These are phyloP conservation scores for Cymbopogon citratus DNA, from an alignment of 176 grass and related monocot genomes.

Conservation along the genomic window DNA sequence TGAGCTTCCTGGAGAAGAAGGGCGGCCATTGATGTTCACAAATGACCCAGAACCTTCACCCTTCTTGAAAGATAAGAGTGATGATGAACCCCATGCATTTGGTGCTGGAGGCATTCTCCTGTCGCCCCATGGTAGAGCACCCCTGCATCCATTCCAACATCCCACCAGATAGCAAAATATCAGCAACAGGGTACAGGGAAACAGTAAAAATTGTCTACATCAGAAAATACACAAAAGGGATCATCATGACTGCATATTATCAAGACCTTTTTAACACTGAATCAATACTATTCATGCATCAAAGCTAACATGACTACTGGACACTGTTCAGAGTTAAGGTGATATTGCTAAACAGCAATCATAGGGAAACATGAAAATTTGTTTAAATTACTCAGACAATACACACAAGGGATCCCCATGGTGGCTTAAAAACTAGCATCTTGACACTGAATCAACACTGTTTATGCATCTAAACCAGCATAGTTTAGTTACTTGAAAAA, in stretches of 20 bases:
- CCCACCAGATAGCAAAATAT: neutral
- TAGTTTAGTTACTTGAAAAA: too few species aligned
- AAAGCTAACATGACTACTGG: neutral
- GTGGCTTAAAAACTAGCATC: neutral
- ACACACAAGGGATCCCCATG: neutral
- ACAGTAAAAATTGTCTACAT: neutral
- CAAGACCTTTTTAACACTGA: neutral
- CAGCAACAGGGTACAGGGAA: neutral
- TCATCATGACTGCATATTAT: neutral
- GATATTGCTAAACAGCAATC: neutral
- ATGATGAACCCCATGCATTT: slow-evolving; percentile 55
- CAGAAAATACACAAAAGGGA: neutral
- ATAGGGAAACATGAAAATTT: neutral
- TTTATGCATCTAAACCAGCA: neutral
- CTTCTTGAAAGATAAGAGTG: slow-evolving; percentile 46
- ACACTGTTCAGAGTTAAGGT: neutral
- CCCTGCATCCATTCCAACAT: slow-evolving; percentile 32
- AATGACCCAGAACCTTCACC: slow-evolving; percentile 28
- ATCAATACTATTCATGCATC: neutral
- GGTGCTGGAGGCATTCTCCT: slow-evolving; percentile 29
- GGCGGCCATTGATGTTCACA: slow-evolving; percentile 32
- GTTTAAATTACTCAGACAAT: neutral
- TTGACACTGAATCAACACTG: neutral
- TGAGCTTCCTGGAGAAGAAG: slow-evolving; percentile 52
- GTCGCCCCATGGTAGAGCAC: slow-evolving; percentile 34